Evolutionary conservation across 2,329 filamentous ascomycete genomes (phyloP).

Genomic region (Ophiostoma fasciatum): DNA sequence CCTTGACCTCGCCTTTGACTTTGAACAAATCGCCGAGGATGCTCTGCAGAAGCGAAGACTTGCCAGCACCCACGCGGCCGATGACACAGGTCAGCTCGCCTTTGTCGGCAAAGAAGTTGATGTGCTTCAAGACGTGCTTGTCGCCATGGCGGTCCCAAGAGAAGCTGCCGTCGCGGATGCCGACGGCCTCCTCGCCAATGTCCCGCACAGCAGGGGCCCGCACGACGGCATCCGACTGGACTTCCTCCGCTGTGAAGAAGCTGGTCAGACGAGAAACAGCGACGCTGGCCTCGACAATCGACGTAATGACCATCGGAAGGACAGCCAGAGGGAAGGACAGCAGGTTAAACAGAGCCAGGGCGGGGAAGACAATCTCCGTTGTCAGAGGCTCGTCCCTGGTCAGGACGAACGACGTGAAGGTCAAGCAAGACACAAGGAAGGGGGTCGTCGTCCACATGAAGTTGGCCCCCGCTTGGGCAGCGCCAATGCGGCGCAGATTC

Average conservation of each 20-base stretch:
- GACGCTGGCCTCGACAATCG: constrained; percentile 90
- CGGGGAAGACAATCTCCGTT: constrained; percentile 92
- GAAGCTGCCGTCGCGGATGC: constrained; percentile 73
- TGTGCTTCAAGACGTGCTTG: constrained; percentile 58
- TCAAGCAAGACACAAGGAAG: constrained; percentile 93
- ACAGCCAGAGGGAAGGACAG: constrained; percentile 89
- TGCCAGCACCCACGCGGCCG: constrained; percentile 85
- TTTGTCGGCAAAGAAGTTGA: constrained; percentile 80
- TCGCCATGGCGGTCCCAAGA: constrained; percentile 83
- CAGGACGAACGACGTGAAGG: constrained; percentile 86
- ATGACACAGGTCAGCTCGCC: constrained; percentile 88
- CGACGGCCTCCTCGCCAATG: constrained; percentile 70
- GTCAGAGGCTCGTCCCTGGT: constrained; percentile 69
- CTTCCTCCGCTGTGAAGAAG: constrained; percentile 76
- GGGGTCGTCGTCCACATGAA: constrained; percentile 98
- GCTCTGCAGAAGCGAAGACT: constrained; percentile 81
- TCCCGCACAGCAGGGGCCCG: constrained; percentile 56
- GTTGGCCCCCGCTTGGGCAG: constrained; percentile 83
- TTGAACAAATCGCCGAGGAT: constrained; percentile 91
- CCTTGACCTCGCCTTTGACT: constrained; percentile 62
- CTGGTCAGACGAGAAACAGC: constrained; percentile 73
- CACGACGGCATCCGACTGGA: constrained; percentile 71
- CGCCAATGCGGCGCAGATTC: constrained; percentile 90
- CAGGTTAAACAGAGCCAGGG: constrained; percentile 85
- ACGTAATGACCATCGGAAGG: constrained; percentile 93